Evolutionary conservation across 2,329 filamentous ascomycete genomes (phyloP), one percentile per base, ranked within the genome.

Genomic region (Apiospora malaysiana): DNA sequence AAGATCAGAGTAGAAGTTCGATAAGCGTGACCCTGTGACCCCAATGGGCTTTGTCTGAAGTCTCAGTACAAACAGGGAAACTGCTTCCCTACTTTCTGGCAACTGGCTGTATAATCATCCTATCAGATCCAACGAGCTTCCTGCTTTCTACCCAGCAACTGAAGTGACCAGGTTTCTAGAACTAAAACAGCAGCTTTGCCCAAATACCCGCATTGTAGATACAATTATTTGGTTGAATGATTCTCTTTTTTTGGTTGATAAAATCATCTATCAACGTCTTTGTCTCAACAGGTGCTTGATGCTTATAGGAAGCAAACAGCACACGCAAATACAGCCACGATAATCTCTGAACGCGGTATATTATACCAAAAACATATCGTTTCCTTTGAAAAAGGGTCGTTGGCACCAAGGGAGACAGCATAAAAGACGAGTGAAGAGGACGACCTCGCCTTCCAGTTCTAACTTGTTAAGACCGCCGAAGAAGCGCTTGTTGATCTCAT

Each of bases 1-100:
- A 89, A 82, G 73, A 87, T 98, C 46, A 86, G 94, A 49, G 88
- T 97, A 43, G 93, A 95, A 77, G 71, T 68, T 49, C 67, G 67
- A 40, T 68, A 21, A 42, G 27, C 18, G 40, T 46, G n/a, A 32
- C 9, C 27, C 32, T 32, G 40, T 46, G 14, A 18, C 4, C 16
- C 32, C 27, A 40, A 9, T 6, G 18, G 1, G 12, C 21, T 40
- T 63, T 63, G 56, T 63, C 40, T 63, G 56, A 12, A 6, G 9
- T n/a, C 32, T n/a, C 27, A 23, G 9, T 37, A n/a, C 56, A 37
- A 32, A 32, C 56, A 45, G 27, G 27, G 27, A n/a, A 40, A 8
- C 32, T 40, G 56, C 51, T 40, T 40, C 18, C 56, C 32, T 40
- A 9, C 8, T 37, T 40, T 10, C 8, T 40, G 27, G 6, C 32